Percentiles rank a stretch among this genome's conserved stretches.
Conservation (phyloP, 2,329 filamentous ascomycete genomes). For the Emergomyces orientalis region DNA sequence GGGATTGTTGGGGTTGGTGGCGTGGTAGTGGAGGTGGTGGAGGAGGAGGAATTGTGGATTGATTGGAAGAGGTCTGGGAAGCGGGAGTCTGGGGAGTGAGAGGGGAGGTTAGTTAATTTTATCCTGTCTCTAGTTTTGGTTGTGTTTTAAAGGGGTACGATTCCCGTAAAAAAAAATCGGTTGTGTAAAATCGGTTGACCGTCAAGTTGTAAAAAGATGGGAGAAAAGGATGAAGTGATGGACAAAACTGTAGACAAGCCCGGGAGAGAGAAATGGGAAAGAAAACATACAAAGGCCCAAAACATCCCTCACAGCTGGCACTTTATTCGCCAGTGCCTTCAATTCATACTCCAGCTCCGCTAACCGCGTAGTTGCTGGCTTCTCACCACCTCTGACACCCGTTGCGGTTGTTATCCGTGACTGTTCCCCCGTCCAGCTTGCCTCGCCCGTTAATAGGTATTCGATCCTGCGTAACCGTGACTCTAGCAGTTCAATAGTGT, state of each 20-base stretch:
- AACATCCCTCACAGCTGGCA: conserved; percentile 34
- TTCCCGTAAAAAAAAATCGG: neutral
- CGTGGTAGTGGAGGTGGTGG: conserved; percentile 17
- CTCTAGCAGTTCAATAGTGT: conserved; percentile 37
- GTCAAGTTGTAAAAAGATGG: conserved; percentile 11
- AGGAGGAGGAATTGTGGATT: conserved; percentile 15
- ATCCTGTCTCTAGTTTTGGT: neutral
- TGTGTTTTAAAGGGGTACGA: neutral
- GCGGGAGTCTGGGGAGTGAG: conserved; percentile 26
- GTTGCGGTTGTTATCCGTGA: conserved; percentile 9
- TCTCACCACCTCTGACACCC: neutral
- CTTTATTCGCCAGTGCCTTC: conserved; percentile 28
- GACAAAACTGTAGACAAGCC: too few relatives aligned
- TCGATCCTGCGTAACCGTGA: conserved; percentile 36
- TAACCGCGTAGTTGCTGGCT: conserved; percentile 29
- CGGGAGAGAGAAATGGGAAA: conserved; percentile 14
- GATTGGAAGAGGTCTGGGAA: conserved; percentile 36
- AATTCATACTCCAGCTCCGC: conserved; percentile 31
- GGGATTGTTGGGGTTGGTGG: conserved; percentile 19
- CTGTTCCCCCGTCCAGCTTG: conserved; percentile 34
- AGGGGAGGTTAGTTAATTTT: neutral
- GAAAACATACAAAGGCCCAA: conserved; percentile 32
- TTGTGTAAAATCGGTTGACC: conserved; percentile 1
- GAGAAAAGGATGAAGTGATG: conserved; percentile 14
- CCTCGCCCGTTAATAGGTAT: conserved; percentile 36